Evolutionary conservation across 441 rosid species (phyloP).

Genomic region (Eutrema salsugineum): DNA sequence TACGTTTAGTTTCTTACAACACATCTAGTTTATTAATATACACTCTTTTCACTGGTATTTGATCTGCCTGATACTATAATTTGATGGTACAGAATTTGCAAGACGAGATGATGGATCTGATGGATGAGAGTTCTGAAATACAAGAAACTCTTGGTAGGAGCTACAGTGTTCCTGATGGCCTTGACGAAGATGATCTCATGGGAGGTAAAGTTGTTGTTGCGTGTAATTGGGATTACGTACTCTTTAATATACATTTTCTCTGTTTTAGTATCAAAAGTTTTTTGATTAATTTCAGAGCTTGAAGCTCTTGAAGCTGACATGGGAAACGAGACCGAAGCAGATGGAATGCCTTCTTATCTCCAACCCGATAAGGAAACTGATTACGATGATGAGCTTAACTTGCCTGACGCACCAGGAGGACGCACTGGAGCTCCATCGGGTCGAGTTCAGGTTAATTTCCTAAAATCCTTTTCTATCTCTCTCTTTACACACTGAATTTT

Average conservation of each 20-base stretch:
- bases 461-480: not conserved
- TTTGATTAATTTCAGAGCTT: conserved; percentile 61
- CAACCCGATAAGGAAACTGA: conserved; percentile 78
- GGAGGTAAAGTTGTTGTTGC: conserved; percentile 59
- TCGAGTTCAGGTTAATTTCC: conserved; percentile 34
- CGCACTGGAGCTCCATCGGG: conserved; percentile 45
- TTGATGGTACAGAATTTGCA: conserved; percentile 70
- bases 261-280: not conserved
- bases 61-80: conserved; percentile 1
- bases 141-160: conserved; percentile 97
- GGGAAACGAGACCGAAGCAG: conserved; percentile 84
- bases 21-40: no score
- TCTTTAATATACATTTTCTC: not conserved
- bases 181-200: conserved; percentile 98
- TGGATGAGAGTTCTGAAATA: conserved; percentile 95
- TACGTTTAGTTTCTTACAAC: conserved; percentile 20
- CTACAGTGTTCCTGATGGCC: conserved; percentile 91
- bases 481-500: not conserved
- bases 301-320: conserved; percentile 93
- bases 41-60: not conserved
- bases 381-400: conserved; percentile 62
- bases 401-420: conserved; percentile 70
- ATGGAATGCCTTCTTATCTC: conserved; percentile 89
- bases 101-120: conserved; percentile 99
- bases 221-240: not conserved